A percentile compares a stretch with the other conserved stretches of the same genome.
These are phyloP conservation scores for Fusarium sp. DNA, from an alignment of 2,329 filamentous ascomycete species.

Conservation along the genomic window DNA sequence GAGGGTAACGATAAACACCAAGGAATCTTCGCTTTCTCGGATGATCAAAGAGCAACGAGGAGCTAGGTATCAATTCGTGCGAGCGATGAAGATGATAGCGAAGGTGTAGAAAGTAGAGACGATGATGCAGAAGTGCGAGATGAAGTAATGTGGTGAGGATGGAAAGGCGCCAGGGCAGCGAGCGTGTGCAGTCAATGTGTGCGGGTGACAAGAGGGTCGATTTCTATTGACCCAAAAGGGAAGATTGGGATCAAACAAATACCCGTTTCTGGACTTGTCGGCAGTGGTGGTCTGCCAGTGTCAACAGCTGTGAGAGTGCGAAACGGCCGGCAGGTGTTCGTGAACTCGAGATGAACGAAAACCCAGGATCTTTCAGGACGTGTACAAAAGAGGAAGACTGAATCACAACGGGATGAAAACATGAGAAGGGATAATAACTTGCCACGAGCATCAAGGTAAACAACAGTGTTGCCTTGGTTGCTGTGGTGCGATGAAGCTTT, in stretches of 20 bases:
- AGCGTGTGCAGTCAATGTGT: background rate
- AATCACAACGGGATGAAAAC: background rate
- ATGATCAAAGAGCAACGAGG: background rate
- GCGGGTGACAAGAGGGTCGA: background rate
- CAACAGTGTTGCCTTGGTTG: background rate
- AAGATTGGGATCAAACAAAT: background rate
- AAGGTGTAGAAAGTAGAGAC: background rate
- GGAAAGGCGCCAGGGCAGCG: background rate
- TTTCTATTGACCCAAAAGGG: background rate
- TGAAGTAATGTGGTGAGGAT: background rate
- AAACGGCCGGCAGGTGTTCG: background rate
- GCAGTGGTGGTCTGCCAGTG: background rate
- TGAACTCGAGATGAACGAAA: background rate
- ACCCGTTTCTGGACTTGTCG: background rate
- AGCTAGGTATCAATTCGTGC: background rate
- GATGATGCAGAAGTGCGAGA: background rate
- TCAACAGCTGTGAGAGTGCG: background rate
- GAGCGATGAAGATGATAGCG: background rate
- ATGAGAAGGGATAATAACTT: background rate
- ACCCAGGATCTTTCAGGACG: background rate
- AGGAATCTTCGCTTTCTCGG: background rate
- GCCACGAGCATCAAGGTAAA: background rate
- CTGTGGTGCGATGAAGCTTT: background rate
- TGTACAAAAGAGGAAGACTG: background rate
- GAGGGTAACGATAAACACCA: background rate